Evolutionary conservation across 768 basidiomycete genomes (phyloP).

Genomic region (Thelephora ganbajun): DNA sequence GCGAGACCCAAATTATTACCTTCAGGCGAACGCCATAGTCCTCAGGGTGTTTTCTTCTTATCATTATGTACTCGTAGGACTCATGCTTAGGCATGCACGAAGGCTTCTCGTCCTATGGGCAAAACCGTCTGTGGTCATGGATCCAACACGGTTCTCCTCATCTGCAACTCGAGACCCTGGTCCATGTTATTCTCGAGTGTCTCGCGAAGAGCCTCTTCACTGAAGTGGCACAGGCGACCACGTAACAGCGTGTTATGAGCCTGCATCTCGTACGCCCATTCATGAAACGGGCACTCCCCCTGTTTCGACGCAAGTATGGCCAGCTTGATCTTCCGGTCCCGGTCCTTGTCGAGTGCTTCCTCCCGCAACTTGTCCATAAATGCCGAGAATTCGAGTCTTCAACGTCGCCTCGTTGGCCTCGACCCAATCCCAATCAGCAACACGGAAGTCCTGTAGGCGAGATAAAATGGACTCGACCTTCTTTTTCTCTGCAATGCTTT

Average conservation of each 20-base stretch:
- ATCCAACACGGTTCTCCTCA: too few species aligned
- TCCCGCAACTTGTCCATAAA: slow-evolving; percentile 2
- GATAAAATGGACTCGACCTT: background rate
- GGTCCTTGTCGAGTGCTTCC: slow-evolving; percentile 4
- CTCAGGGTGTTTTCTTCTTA: too few species aligned
- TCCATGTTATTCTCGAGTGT: background rate
- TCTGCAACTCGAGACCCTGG: background rate
- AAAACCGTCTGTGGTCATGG: too few species aligned
- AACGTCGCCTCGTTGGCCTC: background rate
- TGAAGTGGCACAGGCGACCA: background rate
- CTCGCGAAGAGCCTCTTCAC: background rate
- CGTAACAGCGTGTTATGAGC: slow-evolving; percentile 8
- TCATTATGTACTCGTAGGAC: too few species aligned
- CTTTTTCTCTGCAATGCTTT: background rate
- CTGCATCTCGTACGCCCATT: slow-evolving; percentile 6
- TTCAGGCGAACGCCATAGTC: too few species aligned
- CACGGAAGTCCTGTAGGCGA: background rate
- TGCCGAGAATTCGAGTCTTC: background rate
- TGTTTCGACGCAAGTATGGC: slow-evolving; percentile 4
- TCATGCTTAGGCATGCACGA: too few species aligned
- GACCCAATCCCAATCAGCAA: background rate
- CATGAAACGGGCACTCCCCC: slow-evolving; percentile 3
- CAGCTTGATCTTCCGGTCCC: background rate
- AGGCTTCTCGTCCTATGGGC: too few species aligned
- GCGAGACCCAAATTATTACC: too few species aligned